phyloP scores from a whole-genome alignment of 371 early-diverging fungal species.

The Fennellomyces sp. region DNA sequence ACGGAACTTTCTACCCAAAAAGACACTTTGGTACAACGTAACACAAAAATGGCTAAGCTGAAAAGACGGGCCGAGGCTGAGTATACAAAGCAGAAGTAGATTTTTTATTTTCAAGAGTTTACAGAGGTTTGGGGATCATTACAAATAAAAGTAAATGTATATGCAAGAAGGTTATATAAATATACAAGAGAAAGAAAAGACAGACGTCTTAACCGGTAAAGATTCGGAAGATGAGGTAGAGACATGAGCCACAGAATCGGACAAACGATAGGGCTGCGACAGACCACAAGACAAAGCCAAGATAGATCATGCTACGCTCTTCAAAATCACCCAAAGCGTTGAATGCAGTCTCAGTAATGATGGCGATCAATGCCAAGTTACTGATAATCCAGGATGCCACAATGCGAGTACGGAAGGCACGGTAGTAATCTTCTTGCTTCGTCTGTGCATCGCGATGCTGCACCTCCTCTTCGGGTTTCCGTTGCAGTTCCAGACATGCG shows the following conservation, averaged over 20 bases:
- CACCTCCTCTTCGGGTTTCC: conserved; percentile 52
- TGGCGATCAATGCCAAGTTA: conserved; percentile 75
- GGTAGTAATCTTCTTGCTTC: conserved; percentile 90
- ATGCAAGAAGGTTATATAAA: no score
- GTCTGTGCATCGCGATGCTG: conserved; percentile 75
- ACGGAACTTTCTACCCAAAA: no score
- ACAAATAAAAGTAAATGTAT: no score
- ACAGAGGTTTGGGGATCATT: no score
- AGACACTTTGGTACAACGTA: no score
- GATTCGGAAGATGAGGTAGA: conserved; percentile 70
- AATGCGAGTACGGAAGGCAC: conserved; percentile 85
- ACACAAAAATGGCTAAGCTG: no score
- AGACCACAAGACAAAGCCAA: conserved; percentile 88
- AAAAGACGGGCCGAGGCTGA: no score
- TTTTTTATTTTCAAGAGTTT: no score
- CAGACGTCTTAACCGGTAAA: conserved; percentile 53
- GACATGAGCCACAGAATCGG: conserved; percentile 78
- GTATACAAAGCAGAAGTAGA: no score
- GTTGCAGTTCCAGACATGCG: conserved; percentile 57
- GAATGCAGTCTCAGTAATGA: conserved; percentile 46
- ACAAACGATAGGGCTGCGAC: conserved; percentile 79
- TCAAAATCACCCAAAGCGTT: conserved; percentile 29
- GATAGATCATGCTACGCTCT: conserved; percentile 50
- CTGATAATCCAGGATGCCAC: conserved; percentile 85
- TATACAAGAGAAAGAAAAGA: no score